Conservation (phyloP, 2,329 filamentous ascomycete species). For the Drechmeria coniospora region DNA sequence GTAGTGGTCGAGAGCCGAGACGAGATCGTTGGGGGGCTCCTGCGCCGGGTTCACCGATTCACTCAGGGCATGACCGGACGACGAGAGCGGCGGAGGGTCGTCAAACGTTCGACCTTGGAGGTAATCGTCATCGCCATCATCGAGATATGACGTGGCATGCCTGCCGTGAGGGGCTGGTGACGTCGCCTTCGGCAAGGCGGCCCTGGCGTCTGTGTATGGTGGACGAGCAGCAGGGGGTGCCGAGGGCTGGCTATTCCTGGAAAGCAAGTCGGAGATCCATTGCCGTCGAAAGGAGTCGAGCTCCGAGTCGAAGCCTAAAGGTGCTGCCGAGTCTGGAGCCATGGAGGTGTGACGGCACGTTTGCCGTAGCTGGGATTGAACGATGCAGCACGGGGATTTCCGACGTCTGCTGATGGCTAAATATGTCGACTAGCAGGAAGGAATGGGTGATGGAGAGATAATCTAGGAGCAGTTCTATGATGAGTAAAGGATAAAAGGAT, state of each 20-base stretch:
- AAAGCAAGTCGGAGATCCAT: conserved; percentile 71
- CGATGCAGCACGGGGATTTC: no score
- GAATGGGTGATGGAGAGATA: no score
- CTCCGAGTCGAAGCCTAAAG: conserved; percentile 41
- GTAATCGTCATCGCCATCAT: conserved; percentile 4
- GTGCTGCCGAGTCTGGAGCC: conserved; percentile 1
- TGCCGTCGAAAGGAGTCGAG: conserved; percentile 72
- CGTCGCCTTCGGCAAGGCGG: no score
- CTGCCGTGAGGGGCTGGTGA: no score
- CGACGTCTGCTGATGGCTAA: no score
- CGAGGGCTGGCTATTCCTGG: conserved; percentile 9
- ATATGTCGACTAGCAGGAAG: no score
- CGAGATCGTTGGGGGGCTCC: conserved; percentile 31
- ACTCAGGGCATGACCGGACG: conserved; percentile 6
- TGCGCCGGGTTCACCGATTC: conserved; percentile 3
- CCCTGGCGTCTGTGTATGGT: background rate
- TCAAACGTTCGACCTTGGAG: conserved; percentile 7
- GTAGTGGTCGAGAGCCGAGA: conserved; percentile 79
- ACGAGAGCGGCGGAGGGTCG: conserved; percentile 2
- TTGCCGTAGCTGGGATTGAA: no score
- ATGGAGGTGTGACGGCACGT: no score
- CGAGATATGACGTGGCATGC: background rate
- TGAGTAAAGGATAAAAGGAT: no score
- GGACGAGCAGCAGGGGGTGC: background rate
- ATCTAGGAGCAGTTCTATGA: no score